Evolutionary conservation across 2,329 filamentous ascomycete species (phyloP), one percentile per base, ranked within the genome.

Genomic region (Zasmidium cellare): DNA sequence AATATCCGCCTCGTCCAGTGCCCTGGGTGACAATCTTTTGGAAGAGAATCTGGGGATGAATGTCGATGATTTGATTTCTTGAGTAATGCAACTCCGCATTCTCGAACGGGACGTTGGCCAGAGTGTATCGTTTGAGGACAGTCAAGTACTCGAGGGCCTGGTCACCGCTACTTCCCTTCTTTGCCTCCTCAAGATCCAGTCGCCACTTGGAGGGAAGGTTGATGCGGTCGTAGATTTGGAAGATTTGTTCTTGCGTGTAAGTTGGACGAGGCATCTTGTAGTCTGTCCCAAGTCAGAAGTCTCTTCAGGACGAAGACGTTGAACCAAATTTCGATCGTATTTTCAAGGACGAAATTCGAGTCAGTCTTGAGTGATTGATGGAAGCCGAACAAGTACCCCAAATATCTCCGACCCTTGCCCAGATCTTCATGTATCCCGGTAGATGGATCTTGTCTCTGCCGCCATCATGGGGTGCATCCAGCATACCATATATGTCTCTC

Each of bases 11-110:
- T 48, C 82, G 70, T 2, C 76, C 75, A 48, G 56, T 61, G 24
- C 73, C 73, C 1, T 80, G 56, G 28, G 46, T 55, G 7, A 71
- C 76, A 28, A 86, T 75, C 67, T 86, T 86, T 24, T 78, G 71
- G 66, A 79, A 86, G 7, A 86, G 68, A 1, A 71, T 69, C 12
- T 80, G 69, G 0, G 79, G 74, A 53, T 84, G 76, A 24, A 84
- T 71, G 1, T 78, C 78, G 44, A 85, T 76, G 20, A 69, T 69
- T 51, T 77, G 79, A 46, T 77, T 73, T n/a, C 73, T 71, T 1
- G 79, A 80, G 65, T 83, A 83, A 65, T 86, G 84, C 53, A 86
- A 70, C 1, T 71, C 75, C 18, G 85, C 71, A 59, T 84, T 86
- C 12, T 84, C 83, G 71, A 84, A 86, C 0, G 82, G 81, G 9